These are phyloP conservation scores for Staphylotrichum longicolle DNA, from an alignment of 495 filamentous ascomycete genomes.

Conservation along the genomic window DNA sequence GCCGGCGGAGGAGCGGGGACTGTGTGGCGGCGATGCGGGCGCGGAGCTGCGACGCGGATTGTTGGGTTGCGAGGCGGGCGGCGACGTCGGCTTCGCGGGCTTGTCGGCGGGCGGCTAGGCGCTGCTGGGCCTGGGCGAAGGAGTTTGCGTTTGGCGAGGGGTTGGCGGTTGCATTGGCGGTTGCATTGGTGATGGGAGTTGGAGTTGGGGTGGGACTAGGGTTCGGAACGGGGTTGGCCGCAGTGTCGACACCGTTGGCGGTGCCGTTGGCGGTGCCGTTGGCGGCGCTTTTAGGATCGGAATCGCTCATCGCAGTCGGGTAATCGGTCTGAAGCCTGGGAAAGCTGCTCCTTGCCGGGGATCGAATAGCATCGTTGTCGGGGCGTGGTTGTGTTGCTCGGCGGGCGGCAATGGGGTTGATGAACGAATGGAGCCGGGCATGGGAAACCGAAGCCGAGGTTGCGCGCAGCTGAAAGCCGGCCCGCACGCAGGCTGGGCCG, in stretches of 20 bases:
- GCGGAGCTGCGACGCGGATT: conserved; percentile 57
- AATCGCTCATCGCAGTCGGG: conserved; percentile 18
- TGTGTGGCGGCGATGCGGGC: conserved; percentile 58
- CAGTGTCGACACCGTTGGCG: neutral
- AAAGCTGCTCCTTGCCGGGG: neutral
- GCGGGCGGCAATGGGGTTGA: conserved; percentile 1
- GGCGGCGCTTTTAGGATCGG: neutral
- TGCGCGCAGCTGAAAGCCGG: conserved; percentile 20
- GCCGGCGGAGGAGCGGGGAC: conserved; percentile 56
- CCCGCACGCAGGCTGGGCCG: neutral
- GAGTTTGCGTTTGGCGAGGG: conserved; percentile 39
- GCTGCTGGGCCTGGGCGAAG: conserved; percentile 82
- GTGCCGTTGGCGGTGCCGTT: neutral
- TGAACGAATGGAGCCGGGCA: conserved; percentile 10
- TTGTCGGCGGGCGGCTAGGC: conserved; percentile 73
- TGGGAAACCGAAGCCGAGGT: conserved; percentile 22
- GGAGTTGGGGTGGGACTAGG: neutral
- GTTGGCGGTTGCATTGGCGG: neutral
- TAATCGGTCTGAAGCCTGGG: neutral
- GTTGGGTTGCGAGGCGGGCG: conserved; percentile 54
- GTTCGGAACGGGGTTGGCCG: neutral
- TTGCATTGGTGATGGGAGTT: neutral
- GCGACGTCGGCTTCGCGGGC: conserved; percentile 63
- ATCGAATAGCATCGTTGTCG: conserved; percentile 9
- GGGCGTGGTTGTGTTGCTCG: neutral